Evolutionary conservation across 768 basidiomycete genomes (phyloP).

Genomic region (Rhodotorula paludigena): DNA sequence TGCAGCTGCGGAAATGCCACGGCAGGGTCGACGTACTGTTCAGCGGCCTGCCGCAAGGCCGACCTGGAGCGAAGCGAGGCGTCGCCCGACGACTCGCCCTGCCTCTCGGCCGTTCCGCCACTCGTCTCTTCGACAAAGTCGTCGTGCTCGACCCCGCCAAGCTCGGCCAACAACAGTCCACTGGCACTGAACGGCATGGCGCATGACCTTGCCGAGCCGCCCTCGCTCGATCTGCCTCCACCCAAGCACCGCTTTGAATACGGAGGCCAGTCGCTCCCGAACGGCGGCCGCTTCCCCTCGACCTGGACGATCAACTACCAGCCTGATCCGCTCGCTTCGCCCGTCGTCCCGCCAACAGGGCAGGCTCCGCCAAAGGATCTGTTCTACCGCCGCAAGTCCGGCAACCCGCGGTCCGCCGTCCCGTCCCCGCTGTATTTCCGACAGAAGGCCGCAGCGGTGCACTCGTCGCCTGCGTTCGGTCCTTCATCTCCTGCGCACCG

Average conservation of each 20-base stretch:
- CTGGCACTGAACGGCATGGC: not conserved
- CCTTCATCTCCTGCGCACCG: slow-evolving; percentile 10
- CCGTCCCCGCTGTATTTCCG: slow-evolving; percentile 37
- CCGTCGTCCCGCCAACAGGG: not conserved
- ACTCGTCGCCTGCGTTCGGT: slow-evolving; percentile 21
- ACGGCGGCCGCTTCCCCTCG: not conserved
- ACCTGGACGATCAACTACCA: slow-evolving; percentile 34
- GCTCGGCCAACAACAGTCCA: slow-evolving; percentile 25
- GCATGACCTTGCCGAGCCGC: slow-evolving; percentile 17
- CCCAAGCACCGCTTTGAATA: slow-evolving; percentile 20
- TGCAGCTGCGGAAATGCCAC: slow-evolving; percentile 34
- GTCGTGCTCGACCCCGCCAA: slow-evolving; percentile 31
- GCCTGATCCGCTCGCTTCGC: slow-evolving; percentile 15
- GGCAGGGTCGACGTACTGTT: slow-evolving; percentile 25
- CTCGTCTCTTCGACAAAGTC: slow-evolving; percentile 30
- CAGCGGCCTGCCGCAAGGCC: slow-evolving; percentile 18
- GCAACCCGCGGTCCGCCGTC: slow-evolving; percentile 13
- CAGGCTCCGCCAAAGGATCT: slow-evolving; percentile 5
- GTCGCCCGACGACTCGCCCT: slow-evolving; percentile 34
- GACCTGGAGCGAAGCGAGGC: slow-evolving; percentile 15
- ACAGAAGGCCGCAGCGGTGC: slow-evolving; percentile 28
- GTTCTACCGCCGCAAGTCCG: slow-evolving; percentile 24
- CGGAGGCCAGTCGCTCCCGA: slow-evolving; percentile 19
- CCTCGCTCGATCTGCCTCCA: slow-evolving; percentile 32
- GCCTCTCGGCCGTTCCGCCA: slow-evolving; percentile 25